Evolutionary conservation across 2,329 filamentous ascomycete species (phyloP), one percentile per base, ranked within the genome.

Genomic region (Arachnomyces sp.): DNA sequence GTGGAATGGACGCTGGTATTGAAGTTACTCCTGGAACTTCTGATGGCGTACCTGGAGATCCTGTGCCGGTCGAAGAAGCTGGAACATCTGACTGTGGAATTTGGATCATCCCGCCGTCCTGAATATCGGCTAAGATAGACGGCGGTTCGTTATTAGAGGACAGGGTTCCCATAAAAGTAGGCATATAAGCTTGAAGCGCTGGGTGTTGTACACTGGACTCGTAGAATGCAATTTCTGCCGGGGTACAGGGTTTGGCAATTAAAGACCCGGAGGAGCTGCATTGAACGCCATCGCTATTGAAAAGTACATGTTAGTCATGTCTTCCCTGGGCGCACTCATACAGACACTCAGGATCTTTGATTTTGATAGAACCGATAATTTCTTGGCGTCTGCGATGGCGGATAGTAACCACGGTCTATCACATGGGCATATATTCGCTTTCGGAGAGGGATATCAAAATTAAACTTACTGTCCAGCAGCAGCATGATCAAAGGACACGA

Each of bases 161-260:
- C 36, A 98, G 71, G 2, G 80, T 84, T 44, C 92, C 92, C 65
- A 94, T 78, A 65, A 81, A 96, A 4, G 78, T 74, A 34, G 92
- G 90, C 73, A 96, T 90, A 53, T 90, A 77, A 16, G 81, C 76
- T 37, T 80, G 76, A 54, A 96, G 86, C 2, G 82, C 78, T 21
- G 80, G 77, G 57, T 94, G 83, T 15, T 73, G 65, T 28, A 75
- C 64, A 18, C 80, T 81, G 30, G 79, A 77, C 60, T 95, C 78
- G 71, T 98, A 98, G 63, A 98, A 98, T 33, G 80, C 74, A 53
- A 96, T 79, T 67, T 98, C 92, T 48, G 80, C 74, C 47, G 79
- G 68, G 0, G 86, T 94, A 63, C 90, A 96, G 13, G 92, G 92
- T 66, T 98, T 98, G 59, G 95, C 86, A 60, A 98, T 85, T 28